Evolutionary conservation across 2,329 filamentous ascomycete species (phyloP), one percentile per base, ranked within the genome.

Genomic region (Alternaria sp.): DNA sequence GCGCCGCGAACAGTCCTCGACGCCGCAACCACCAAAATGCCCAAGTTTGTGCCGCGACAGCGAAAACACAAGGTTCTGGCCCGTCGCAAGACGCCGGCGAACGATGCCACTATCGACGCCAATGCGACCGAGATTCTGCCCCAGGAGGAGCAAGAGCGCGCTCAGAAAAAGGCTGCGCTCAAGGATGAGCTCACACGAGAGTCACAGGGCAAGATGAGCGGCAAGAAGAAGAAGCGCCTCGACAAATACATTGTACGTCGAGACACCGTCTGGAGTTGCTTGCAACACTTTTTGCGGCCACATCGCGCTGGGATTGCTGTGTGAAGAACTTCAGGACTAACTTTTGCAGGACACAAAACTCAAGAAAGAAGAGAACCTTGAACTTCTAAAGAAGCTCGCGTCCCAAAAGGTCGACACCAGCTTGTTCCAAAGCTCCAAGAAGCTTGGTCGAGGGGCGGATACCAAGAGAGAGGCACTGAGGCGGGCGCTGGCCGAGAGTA

Each of bases 321-420:
- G 2, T 3, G 38, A 28, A 44, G 12, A 30, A 47, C 14, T 49
- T 26, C 30, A 41, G 26, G 14, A n/a, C 61, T 61, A 58, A 65
- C 51, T 14, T 16, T 28, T 34, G 18, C 70, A 86, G 85, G 94
- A 98, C 72, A 95, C 87, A 59, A 99, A 99, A 84, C 83, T 99
- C 46, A 91, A 89, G 78, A 97, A 96, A 78, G 95, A 99, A 75
- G 94, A 98, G 78, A 96, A 92, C 72, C 84, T 92, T 28, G 91
- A 89, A 57, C 82, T 99, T 30, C 84, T 98, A 69, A 91, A 91
- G 74, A 94, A 95, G 75, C 85, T 99, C 26, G 91, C 92, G 18
- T 85, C 88, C 62, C 85, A 88, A 55, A 93, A 91, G 73, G 87
- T 95, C 67, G 94, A 98, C 75, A 96, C 92, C 1, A 92, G 87